phyloP scores from a whole-genome alignment of 78 protist species.

The Guillardia theta region DNA sequence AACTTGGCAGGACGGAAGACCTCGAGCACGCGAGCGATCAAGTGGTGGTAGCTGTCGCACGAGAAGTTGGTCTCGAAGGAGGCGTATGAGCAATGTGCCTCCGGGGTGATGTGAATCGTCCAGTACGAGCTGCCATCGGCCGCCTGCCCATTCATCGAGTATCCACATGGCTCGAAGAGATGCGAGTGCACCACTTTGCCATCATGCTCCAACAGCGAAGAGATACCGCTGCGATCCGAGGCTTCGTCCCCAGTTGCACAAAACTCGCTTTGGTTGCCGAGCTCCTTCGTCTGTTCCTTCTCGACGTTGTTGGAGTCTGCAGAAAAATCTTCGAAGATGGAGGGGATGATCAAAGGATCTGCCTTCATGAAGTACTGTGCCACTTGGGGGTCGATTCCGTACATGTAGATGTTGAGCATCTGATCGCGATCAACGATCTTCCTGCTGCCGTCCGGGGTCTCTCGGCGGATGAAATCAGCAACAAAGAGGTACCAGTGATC shows the following conservation, averaged over 20 bases:
- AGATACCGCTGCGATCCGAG: conserved; percentile 57
- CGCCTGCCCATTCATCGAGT: conserved; percentile 84
- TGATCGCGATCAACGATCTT: neutral
- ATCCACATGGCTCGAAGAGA: conserved; percentile 93
- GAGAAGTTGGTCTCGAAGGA: conserved; percentile 68
- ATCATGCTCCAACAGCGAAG: neutral
- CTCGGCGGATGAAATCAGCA: conserved; percentile 57
- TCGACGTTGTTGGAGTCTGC: neutral
- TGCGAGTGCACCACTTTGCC: neutral
- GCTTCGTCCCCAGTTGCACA: conserved; percentile 55
- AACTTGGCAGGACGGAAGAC: neutral
- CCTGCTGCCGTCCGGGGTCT: neutral
- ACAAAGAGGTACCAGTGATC: conserved; percentile 87
- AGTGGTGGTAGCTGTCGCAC: conserved; percentile 5
- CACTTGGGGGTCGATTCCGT: conserved; percentile 71
- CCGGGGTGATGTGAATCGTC: conserved; percentile 85
- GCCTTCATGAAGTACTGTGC: conserved; percentile 62
- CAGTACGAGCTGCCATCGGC: conserved; percentile 47
- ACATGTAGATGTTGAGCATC: conserved; percentile 77
- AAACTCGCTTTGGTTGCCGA: conserved; percentile 75
- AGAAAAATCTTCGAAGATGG: conserved; percentile 6
- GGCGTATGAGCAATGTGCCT: conserved; percentile 59
- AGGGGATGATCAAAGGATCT: conserved; percentile 16
- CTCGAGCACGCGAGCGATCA: conserved; percentile 4
- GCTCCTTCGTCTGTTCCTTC: neutral